Conservation (phyloP, 371 early-diverging fungal genomes). For the Zopfochytrium polystomum region DNA sequence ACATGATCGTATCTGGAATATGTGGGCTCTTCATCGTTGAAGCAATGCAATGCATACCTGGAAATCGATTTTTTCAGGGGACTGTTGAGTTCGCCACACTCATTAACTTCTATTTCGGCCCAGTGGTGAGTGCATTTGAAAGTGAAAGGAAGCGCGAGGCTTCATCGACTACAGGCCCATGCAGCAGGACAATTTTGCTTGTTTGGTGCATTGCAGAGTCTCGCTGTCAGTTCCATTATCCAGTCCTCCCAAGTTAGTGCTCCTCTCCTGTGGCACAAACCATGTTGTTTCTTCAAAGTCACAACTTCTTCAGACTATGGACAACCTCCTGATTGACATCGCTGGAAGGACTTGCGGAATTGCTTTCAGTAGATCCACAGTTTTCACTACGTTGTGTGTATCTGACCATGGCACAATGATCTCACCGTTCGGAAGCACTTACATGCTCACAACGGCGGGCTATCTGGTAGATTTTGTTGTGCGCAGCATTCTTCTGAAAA, state of each 20-base stretch:
- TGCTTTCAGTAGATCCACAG: slow-evolving; percentile 14
- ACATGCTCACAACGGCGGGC: slow-evolving; percentile 33
- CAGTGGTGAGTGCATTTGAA: too few relatives aligned
- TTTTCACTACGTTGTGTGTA: slow-evolving; percentile 19
- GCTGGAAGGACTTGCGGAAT: slow-evolving; percentile 48
- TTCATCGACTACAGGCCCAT: too few relatives aligned
- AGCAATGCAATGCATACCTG: slow-evolving; percentile 67
- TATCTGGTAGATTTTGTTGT: slow-evolving; percentile 20
- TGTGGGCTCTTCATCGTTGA: slow-evolving; percentile 63
- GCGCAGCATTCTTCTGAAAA: too few relatives aligned
- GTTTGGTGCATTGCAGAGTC: slow-evolving; percentile 26
- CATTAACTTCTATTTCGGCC: slow-evolving; percentile 22
- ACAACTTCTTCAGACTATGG: slow-evolving; percentile 43
- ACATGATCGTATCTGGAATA: slow-evolving; percentile 34
- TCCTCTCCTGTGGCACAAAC: background rate
- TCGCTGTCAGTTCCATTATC: slow-evolving; percentile 25
- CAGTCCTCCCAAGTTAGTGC: slow-evolving; percentile 25
- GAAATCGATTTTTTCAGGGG: slow-evolving; percentile 55
- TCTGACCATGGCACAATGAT: slow-evolving; percentile 11
- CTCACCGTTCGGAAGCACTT: slow-evolving; percentile 33
- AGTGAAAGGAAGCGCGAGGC: too few relatives aligned
- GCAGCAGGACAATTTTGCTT: slow-evolving; percentile 28
- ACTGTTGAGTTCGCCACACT: slow-evolving; percentile 44
- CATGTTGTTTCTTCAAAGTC: too few relatives aligned
- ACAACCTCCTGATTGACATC: slow-evolving; percentile 45